Evolutionary conservation across 495 filamentous ascomycete genomes (phyloP), one percentile per base, ranked within the genome.

Genomic region (Trichodelitschia bisporula): DNA sequence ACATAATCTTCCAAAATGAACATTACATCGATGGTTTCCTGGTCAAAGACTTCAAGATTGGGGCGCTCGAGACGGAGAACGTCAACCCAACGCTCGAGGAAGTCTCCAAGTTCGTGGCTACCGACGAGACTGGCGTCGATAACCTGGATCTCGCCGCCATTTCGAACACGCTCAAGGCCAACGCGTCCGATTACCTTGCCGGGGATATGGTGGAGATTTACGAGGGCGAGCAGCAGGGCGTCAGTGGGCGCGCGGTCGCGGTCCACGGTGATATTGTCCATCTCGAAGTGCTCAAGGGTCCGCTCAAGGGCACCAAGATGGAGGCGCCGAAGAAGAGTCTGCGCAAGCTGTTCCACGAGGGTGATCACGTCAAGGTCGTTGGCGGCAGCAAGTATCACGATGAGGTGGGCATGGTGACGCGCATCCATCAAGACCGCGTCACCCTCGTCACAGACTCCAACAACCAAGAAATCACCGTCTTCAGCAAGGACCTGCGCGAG

Each of bases 341-440:
- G 2, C 77, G 89, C 35, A 99, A 99, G 52, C 63, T 72, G 19
- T 99, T 99, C 64, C 67, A 59, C 34, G 66, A 77, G 35, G 89
- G 89, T 56, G 86, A 99, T 45, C 89, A 99, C 46, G 89, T 95
- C 56, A 95, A 93, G 51, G 84, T 93, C 37, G 91, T 93, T 43
- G 83, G 86, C 25, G 84, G 82, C 19, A 92, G 83, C 49, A 72
- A 78, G 31, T 95, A 74, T 47, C 63, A 72, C 32, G 86, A 95
- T 40, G 89, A 93, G 51, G 67, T 91, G 28, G 89, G 89, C 43
- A 90, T 93, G 75, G 83, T 99, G 9, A 77, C 92, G 26, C 73
- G 77, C 46, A 86, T 92, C 36, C 69, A 66, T 36, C 74, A 82
- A 18, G 89, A 95, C 46, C 67, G 72, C 14, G 82, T 99, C 27